Evolutionary conservation across 2,329 filamentous ascomycete genomes (phyloP).

Genomic region (Fusarium mangiferae): DNA sequence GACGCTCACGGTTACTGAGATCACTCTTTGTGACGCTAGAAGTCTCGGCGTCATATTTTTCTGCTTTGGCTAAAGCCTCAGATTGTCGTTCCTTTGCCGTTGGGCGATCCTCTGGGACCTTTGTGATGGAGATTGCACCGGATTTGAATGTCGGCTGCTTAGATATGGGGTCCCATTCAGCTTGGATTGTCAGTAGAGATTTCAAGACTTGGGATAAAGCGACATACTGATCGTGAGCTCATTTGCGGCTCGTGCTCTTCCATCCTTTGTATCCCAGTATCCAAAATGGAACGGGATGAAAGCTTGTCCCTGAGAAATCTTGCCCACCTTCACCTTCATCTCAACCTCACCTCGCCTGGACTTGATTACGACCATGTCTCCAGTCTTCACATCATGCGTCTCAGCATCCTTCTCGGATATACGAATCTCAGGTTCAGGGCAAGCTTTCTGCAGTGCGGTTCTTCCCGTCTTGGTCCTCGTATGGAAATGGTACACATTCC

Average conservation of each 20-base stretch:
- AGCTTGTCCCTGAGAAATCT: background rate
- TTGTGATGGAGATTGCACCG: fast-evolving
- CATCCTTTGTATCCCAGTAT: background rate
- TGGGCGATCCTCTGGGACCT: fast-evolving
- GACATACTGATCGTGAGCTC: background rate
- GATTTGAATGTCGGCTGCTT: background rate
- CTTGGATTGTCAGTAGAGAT: background rate
- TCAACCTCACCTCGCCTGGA: background rate
- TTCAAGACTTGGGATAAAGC: fast-evolving
- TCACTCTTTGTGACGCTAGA: fast-evolving
- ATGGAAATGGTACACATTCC: background rate
- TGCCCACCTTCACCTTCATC: background rate
- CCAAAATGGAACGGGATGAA: constrained; percentile 2
- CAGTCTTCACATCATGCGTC: background rate
- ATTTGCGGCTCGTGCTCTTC: background rate
- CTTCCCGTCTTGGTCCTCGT: background rate
- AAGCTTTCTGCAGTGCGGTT: background rate
- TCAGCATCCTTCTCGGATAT: background rate
- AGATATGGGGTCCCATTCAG: background rate
- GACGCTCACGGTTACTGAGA: background rate
- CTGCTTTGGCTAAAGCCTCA: fast-evolving
- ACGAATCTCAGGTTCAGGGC: background rate
- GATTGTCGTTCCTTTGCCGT: background rate
- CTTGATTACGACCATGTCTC: background rate
- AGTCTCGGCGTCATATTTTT: background rate